Conservation (phyloP, 345 rosid species). For the Arabis hirsuta region DNA sequence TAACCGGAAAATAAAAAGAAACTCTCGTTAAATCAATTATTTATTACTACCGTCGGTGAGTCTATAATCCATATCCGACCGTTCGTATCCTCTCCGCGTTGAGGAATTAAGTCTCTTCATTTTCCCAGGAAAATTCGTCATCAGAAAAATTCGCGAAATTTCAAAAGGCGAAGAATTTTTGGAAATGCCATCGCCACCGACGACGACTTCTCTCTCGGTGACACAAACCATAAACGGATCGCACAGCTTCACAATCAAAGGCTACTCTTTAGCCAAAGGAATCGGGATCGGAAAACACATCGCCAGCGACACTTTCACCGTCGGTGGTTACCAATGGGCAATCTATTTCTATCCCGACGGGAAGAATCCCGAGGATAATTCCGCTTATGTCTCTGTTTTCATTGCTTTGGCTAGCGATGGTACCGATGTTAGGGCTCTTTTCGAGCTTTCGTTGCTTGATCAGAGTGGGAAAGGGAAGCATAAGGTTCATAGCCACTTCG, state of each 20-base stretch:
- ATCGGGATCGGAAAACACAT: conserved; percentile 93
- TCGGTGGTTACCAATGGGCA: conserved; percentile 89
- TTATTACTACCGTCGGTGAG: not conserved
- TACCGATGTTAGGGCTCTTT: conserved; percentile 85
- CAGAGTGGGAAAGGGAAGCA: conserved; percentile 88
- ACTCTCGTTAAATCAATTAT: no score
- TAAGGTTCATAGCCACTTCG: conserved; percentile 91
- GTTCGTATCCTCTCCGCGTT: conserved; percentile 12
- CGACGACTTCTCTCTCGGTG: conserved; percentile 74
- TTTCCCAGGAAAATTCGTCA: not conserved
- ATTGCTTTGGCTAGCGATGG: conserved; percentile 97
- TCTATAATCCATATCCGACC: not conserved
- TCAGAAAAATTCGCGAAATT: not conserved
- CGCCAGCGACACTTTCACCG: conserved; percentile 85
- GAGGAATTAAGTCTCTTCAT: not conserved
- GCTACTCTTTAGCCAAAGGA: conserved; percentile 88
- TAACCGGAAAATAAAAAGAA: no score
- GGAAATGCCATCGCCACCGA: conserved; percentile 56
- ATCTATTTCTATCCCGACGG: conserved; percentile 94
- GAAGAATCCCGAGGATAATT: conserved; percentile 81
- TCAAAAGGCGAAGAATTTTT: conserved; percentile 1
- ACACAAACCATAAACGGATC: conserved; percentile 90
- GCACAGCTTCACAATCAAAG: conserved; percentile 79
- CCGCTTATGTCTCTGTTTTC: conserved; percentile 82
- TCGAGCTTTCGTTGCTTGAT: conserved; percentile 79